Evolutionary conservation across 345 rosid genomes (phyloP), one percentile per base, ranked within the genome.

Genomic region (Pseudoturritis turrita): DNA sequence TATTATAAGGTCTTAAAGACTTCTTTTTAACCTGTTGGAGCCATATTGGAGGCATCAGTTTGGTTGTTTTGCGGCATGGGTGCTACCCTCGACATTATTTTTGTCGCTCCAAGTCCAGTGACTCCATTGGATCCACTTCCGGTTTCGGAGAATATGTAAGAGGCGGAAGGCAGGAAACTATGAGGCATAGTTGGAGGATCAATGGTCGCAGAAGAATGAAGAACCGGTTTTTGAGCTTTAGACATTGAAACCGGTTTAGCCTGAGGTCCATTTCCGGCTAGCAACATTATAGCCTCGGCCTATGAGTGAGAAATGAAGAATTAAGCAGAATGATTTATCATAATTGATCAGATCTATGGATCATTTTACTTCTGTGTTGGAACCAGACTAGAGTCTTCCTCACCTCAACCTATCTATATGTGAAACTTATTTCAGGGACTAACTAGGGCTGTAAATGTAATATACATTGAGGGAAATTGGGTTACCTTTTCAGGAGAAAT

Each of bases 201-300:
- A 26, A 36, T 69, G 10, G 75, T 62, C 22, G 71, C 21, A 57
- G 43, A 85, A 52, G 59, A 28, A 69, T 76, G 77, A 46, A 74
- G 41, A 47, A 55, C 11, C 22, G 70, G 54, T 53, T 17, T 74
- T 19, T 62, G 28, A 65, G 72, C 70, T 78, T 4, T 12, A 44
- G 56, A 9, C 13, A 19, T 14, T 44, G 36, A 3, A 70, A 44
- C 22, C n/a, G 56, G 65, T 36, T 36, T 65, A 50, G 23, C 15
- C 46, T 75, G 79, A 46, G 82, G 63, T 6, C 78, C 81, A 54
- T 81, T 78, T 73, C 87, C 80, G 50, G 92, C 92, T 81, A 82
- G 70, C 58, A 85, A 73, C 92, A 88, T 82, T 62, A 88, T 82
- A 60, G 86, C 88, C 35, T 82, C 82, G 11, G 92, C 92, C 90